Evolutionary conservation across 108 stramenopile genomes (phyloP).

Genomic region (Nitzschia sp.): DNA sequence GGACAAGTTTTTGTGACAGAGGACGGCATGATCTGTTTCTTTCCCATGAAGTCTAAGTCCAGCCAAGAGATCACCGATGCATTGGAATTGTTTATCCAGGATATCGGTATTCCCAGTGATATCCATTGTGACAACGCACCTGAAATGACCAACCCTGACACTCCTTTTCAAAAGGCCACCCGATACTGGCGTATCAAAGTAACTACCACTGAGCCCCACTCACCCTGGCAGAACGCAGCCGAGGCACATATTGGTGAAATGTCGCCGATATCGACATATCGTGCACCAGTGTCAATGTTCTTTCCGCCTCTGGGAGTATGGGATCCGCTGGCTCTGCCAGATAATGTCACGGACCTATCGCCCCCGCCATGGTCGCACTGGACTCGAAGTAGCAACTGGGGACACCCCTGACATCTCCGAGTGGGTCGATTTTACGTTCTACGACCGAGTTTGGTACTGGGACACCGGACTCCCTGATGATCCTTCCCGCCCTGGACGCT

Average conservation of each 20-base stretch:
- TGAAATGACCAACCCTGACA: background rate
- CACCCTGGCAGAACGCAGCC: background rate
- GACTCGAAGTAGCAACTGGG: background rate
- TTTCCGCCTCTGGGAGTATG: background rate
- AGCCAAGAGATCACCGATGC: no score
- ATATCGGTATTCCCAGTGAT: background rate
- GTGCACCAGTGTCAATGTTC: background rate
- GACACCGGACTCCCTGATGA: constrained; percentile 1
- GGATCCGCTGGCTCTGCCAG: background rate
- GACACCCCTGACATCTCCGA: constrained; percentile 22
- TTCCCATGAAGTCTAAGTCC: no score
- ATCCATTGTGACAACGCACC: background rate
- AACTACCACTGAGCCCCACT: background rate
- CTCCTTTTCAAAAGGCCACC: background rate
- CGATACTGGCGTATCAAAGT: background rate
- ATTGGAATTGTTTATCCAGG: background rate
- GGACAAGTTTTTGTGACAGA: no score
- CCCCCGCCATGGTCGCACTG: background rate
- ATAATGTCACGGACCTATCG: background rate
- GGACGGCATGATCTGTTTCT: no score
- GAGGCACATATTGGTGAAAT: background rate
- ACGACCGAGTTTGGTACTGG: constrained; percentile 16
- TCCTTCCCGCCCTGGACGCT: background rate
- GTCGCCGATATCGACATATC: background rate
- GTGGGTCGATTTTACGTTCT: constrained; percentile 16